A percentile compares a stretch with the other conserved stretches of the same genome.
phyloP scores from a whole-genome alignment of 768 basidiomycete genomes.

The Termitomyces sp. region DNA sequence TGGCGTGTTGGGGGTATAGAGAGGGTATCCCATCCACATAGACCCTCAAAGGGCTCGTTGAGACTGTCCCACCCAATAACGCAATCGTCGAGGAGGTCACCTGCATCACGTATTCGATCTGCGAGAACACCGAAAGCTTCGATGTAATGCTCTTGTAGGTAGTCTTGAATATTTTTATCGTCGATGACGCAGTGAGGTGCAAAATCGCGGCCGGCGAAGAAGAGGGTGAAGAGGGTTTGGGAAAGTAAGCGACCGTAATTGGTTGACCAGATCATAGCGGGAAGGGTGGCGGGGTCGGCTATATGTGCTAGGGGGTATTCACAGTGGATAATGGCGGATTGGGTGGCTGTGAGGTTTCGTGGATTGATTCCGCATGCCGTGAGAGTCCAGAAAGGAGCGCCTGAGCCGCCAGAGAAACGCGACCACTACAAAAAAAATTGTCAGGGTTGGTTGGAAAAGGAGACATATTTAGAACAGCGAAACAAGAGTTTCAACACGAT shows the following conservation, averaged over 20 bases:
- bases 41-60: constrained; percentile 92
- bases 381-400: constrained; percentile 93
- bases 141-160: constrained; percentile 74
- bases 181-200: constrained; percentile 92
- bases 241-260: constrained; percentile 89
- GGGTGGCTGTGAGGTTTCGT: constrained; percentile 78
- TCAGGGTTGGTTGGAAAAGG: background rate
- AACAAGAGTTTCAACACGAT: background rate
- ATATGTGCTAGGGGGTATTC: constrained; percentile 72
- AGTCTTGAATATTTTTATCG: constrained; percentile 90
- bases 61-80: constrained; percentile 96
- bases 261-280: constrained; percentile 96
- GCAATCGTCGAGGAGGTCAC: constrained; percentile 78
- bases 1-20: constrained; percentile 62
- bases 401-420: constrained; percentile 91
- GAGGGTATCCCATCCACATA: constrained; percentile 67
- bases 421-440: constrained; percentile 68
- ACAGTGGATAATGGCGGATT: constrained; percentile 82
- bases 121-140: constrained; percentile 75
- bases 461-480: background rate
- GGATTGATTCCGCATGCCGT: constrained; percentile 90
- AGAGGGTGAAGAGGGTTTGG: constrained; percentile 91
- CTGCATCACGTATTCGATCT: constrained; percentile 71
- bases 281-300: constrained; percentile 71
- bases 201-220: constrained; percentile 87